Evolutionary conservation across 176 grass and related monocot genomes (phyloP), one percentile per base, ranked within the genome.

Genomic region (Eragrostis curvula): DNA sequence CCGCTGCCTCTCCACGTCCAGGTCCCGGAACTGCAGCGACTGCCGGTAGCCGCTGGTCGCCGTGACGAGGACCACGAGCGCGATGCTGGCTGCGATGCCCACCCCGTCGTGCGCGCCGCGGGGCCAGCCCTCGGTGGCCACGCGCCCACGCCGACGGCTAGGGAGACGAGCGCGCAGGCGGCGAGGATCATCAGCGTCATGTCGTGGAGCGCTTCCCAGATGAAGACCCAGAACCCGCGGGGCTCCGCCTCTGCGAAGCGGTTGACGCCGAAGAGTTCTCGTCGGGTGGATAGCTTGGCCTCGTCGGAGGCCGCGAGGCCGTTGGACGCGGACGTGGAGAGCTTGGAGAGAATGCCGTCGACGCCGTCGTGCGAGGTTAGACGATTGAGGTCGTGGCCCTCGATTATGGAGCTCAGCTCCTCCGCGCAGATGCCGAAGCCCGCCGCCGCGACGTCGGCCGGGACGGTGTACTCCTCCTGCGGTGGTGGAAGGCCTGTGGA

Each of bases 1-100:
- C 83, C 95, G 95, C 86, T 95, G 95, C 76, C 95, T 98, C 82
- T 98, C 96, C 87, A 91, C 95, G 69, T 98, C 96, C 29, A 98
- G 88, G 90, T 98, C 95, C 77, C 93, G 95, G 88, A 98, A 98
- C 76, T 95, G 96, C 64, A 95, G 81, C 20, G 92, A 98, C 60
- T 98, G 92, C 36, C 96, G 84, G 82, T 98, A 98, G 74, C 95
- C 96, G 57, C 92, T 95, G 8, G 88, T 95, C 2, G 96, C 96
- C 17, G 92, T 95, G 65, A 98, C 96, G 59, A 98, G 84, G 49
- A 95, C 95, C 47, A 98, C 95, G 24, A 98, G 81, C 70, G 95
- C 84, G 41, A 98, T 95, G 67, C 95, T 98, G 12, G 90, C 88
- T 41, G 93, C 95, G 32, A 98, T 98, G 71, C 95, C 95, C 9